Base-by-base conservation (phyloP, 331 rosid genomes). In the Malus hybrid region DNA sequence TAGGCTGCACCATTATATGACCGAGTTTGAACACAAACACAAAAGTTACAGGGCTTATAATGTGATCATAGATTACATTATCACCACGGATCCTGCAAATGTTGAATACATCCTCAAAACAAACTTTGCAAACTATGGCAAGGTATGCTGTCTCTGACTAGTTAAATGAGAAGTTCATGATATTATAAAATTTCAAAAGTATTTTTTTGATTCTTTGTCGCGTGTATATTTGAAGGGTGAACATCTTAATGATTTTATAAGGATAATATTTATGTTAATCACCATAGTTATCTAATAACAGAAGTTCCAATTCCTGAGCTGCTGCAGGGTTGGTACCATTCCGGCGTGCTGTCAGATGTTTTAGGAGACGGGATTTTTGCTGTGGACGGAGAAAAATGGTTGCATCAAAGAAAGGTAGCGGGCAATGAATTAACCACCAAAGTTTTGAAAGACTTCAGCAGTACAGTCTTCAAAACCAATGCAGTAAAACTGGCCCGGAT, bases 1-100 rank as follows among this genome's bases (percentile, higher is more conserved):
- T 15, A 78, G 81, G 82, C 52, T 87, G 44, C 74, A 80, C 5
- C 74, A 85, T 18, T 88, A 80, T 83, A 82, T 84, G 86, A 79
- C 81, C 4, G 76, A 86, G 5, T 80, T 79, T 32, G 44, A 87
- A 33, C 32, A 29, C 27, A 34, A 83, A 3, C 54, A 67, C 73
- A 84, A 61, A 64, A 82, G 79, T 46, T 81, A 82, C 77, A 79
- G 85, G 69, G 22, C 80, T 76, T 83, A 84, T 6, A 50, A 73
- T 78, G 71, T 80, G 60, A 2, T 59, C 67, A 71, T 78, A 73
- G 55, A 10, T 74, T 80, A 77, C 65, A 83, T 88, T 5, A 73
- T 74, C 86, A 86, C 93, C 16, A 56, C 86, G 44, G 83, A 86
- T 31, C 90, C 87, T 57, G 44, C 44, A 39, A 39, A 39, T 9